Percentiles rank a stretch among this genome's conserved stretches.
phyloP scores from a whole-genome alignment of 2,329 filamentous ascomycete genomes.

The Fusarium ambrosium region DNA sequence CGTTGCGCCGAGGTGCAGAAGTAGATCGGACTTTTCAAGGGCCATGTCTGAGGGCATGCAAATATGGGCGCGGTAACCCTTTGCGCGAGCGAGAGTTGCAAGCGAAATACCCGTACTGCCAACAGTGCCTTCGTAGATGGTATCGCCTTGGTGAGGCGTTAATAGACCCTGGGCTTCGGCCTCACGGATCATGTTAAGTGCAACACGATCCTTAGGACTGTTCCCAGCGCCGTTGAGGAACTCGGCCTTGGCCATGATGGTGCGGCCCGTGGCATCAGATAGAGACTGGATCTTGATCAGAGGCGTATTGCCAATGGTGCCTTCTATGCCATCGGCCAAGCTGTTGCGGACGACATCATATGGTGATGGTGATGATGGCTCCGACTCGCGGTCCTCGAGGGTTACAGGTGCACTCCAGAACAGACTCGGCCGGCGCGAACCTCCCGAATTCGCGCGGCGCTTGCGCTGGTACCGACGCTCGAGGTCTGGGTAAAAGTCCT shows the following conservation, averaged over 20 bases:
- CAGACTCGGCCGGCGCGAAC: slow-evolving; percentile 57
- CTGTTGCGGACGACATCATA: slow-evolving; percentile 48
- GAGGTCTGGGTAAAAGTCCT: slow-evolving; percentile 83
- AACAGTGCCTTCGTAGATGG: slow-evolving; percentile 97
- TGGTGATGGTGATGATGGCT: slow-evolving; percentile 38
- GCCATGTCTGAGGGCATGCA: slow-evolving; percentile 97
- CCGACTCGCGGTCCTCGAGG: slow-evolving; percentile 68
- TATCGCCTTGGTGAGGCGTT: slow-evolving; percentile 85
- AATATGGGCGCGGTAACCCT: slow-evolving; percentile 93
- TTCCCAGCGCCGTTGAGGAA: slow-evolving; percentile 95
- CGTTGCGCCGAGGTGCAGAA: slow-evolving; percentile 90
- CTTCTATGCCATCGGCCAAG: slow-evolving; percentile 85
- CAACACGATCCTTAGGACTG: slow-evolving; percentile 95
- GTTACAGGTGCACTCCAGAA: slow-evolving; percentile 63
- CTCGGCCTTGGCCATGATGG: slow-evolving; percentile 94
- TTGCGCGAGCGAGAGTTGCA: slow-evolving; percentile 87
- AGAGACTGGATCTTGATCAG: slow-evolving; percentile 88
- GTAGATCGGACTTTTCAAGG: slow-evolving; percentile 87
- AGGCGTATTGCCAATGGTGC: slow-evolving; percentile 93
- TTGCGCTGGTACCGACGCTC: slow-evolving; percentile 72
- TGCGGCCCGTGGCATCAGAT: slow-evolving; percentile 87
- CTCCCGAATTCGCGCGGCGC: slow-evolving; percentile 42
- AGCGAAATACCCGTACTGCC: slow-evolving; percentile 97
- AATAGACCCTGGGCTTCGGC: slow-evolving; percentile 85
- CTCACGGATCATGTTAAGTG: slow-evolving; percentile 86